Percentiles rank a stretch among this genome's conserved stretches.
These are phyloP conservation scores for Nakazawaea holstii DNA, from an alignment of 805 yeast species.

Conservation along the genomic window DNA sequence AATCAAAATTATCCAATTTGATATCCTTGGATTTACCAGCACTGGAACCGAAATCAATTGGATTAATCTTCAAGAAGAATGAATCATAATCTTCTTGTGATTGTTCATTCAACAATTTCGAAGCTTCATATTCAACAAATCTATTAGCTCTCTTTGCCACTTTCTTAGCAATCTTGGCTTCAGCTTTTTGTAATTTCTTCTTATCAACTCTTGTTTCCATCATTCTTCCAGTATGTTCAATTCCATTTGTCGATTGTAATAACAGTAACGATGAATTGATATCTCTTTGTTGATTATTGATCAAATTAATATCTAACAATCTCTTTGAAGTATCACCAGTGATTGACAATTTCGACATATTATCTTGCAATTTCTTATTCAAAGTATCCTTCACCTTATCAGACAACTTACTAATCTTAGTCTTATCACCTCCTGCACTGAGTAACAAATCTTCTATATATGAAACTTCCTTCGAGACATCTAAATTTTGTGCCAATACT, in stretches of 20 bases:
- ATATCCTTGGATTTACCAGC: conserved; percentile 98
- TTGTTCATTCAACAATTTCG: conserved; percentile 68
- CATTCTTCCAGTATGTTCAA: conserved; percentile 87
- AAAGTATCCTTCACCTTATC: conserved; percentile 42
- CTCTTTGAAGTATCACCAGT: conserved; percentile 89
- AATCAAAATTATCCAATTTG: conserved; percentile 86
- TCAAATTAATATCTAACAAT: conserved; percentile 70
- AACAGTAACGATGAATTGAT: conserved; percentile 71
- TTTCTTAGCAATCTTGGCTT: conserved; percentile 93
- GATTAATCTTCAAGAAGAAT: conserved; percentile 92
- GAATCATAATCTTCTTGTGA: conserved; percentile 82
- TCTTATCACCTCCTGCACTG: conserved; percentile 77
- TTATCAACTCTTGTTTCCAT: conserved; percentile 93
- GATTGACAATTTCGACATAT: conserved; percentile 66
- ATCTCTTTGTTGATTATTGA: conserved; percentile 66
- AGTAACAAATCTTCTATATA: conserved; percentile 62
- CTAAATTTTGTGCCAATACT: conserved; percentile 68
- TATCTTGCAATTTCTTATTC: conserved; percentile 51
- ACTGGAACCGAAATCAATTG: conserved; percentile 80
- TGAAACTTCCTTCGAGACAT: conserved; percentile 59
- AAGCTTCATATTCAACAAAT: conserved; percentile 89
- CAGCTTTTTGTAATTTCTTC: conserved; percentile 96
- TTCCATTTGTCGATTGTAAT: conserved; percentile 73
- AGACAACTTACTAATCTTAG: conserved; percentile 47
- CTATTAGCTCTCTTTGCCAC: conserved; percentile 83